These are phyloP conservation scores for Geotrichum europaeum DNA, from an alignment of 1,139 yeast genomes.

Conservation along the genomic window DNA sequence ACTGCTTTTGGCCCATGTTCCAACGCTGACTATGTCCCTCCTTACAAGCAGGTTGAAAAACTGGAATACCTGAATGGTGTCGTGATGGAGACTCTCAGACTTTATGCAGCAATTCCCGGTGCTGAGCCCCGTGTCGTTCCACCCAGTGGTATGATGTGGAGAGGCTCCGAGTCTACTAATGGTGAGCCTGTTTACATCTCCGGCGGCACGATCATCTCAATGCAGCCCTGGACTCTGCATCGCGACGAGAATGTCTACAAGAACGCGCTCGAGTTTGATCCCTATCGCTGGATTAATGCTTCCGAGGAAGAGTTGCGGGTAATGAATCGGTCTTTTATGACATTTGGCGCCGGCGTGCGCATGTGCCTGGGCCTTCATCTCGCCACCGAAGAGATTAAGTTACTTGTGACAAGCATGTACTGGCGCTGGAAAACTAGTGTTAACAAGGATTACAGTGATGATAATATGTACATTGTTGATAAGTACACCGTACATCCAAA, in stretches of 20 bases:
- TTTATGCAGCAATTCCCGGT: conserved; percentile 71
- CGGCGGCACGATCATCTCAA: conserved; percentile 50
- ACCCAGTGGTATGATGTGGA: conserved; percentile 25
- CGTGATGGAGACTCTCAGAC: conserved; percentile 51
- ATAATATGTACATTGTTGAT: conserved; percentile 87
- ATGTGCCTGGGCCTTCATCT: conserved; percentile 72
- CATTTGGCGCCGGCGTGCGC: conserved; percentile 69
- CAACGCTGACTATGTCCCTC: conserved; percentile 20
- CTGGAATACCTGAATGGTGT: conserved; percentile 54
- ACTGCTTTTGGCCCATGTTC: conserved; percentile 21
- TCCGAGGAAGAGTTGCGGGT: conserved; percentile 38
- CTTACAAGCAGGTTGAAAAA: conserved; percentile 41
- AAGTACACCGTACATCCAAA: conserved; percentile 39
- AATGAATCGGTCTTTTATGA: conserved; percentile 55
- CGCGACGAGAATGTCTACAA: conserved; percentile 47
- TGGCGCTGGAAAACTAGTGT: conserved; percentile 41
- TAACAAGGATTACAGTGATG: conserved; percentile 45
- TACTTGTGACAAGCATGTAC: conserved; percentile 50
- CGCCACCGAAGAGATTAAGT: conserved; percentile 61
- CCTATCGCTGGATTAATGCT: conserved; percentile 55
- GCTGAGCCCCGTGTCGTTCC: conserved; percentile 59
- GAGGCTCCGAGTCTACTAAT: conserved; percentile 20
- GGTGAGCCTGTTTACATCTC: conserved; percentile 39
- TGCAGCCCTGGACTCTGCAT: conserved; percentile 63
- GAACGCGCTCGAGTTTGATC: conserved; percentile 47